Percentiles rank a stretch among this genome's conserved stretches.
Evolutionary conservation across 2,329 filamentous ascomycete genomes (phyloP).

Genomic region (Pezicula neosporulosa): DNA sequence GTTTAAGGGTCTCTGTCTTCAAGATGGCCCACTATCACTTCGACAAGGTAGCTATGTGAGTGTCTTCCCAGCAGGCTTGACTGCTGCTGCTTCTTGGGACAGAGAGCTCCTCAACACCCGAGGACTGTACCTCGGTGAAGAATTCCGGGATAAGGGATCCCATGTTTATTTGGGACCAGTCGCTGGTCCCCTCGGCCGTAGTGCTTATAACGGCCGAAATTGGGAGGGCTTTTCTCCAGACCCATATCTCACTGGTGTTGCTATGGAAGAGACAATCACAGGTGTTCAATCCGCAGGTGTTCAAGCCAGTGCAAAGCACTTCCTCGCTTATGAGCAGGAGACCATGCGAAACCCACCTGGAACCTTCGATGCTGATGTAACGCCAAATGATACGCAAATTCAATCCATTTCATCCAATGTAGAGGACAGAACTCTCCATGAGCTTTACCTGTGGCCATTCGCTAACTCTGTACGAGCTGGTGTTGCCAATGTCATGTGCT

Average conservation of each 20-base stretch:
- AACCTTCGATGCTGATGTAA: constrained; percentile 32
- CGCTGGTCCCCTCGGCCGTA: constrained; percentile 66
- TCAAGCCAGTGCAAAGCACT: constrained; percentile 56
- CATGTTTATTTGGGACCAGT: constrained; percentile 63
- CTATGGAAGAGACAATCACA: constrained; percentile 26
- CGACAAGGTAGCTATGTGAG: constrained; percentile 37
- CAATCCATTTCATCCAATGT: constrained; percentile 43
- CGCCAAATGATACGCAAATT: constrained; percentile 16
- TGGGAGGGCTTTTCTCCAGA: constrained; percentile 50
- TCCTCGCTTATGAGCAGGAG: constrained; percentile 78
- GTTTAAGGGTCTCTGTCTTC: constrained; percentile 12
- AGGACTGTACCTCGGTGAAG: constrained; percentile 70
- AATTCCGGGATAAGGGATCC: constrained; percentile 74
- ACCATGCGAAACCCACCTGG: constrained; percentile 19
- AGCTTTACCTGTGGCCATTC: constrained; percentile 82
- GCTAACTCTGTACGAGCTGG: constrained; percentile 57
- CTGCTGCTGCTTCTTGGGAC: constrained; percentile 74
- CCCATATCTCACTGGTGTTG: constrained; percentile 19
- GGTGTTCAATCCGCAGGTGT: constrained; percentile 69
- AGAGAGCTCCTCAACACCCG: constrained; percentile 64
- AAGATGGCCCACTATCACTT: constrained; percentile 14
- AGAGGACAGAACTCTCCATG: constrained; percentile 69
- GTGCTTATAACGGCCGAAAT: constrained; percentile 62
- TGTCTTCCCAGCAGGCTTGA: constrained; percentile 69
- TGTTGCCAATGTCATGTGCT: constrained; percentile 76